Evolutionary conservation across 2,329 filamentous ascomycete species (phyloP), one percentile per base, ranked within the genome.

Genomic region (Trichothecium sympodiale): DNA sequence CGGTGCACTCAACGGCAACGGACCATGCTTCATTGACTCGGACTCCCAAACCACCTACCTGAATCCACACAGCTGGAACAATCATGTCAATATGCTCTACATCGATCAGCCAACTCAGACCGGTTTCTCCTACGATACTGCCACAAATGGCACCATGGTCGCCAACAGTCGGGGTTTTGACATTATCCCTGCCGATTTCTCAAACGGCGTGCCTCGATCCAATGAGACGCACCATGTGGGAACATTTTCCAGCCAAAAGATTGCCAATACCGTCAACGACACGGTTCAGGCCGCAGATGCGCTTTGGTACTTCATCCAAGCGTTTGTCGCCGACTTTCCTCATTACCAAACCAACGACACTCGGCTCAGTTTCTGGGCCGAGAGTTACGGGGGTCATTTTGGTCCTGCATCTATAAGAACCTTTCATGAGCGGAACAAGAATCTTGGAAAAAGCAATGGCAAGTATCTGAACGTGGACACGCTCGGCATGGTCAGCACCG

Each of bases 401-500:
- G 37, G 20, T 8, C 34, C 37, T 6, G 23, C 28, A 5, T 35
- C 33, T 13, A 27, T 27, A 13, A 39, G 37, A 7, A 28, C 39
- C 35, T 34, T 37, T 16, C 17, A 33, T 10, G 33, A 35, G 23
- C 40, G 39, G 29, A 42, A 42, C 34, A 15, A 32, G 14, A 31
- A 37, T 35, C 44, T 49, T 18, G 0, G 41, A 1, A 31, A 38
- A 1, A 38, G 36, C 6, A 50, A 54, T 3, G 69, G 65, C 33
- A 69, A 71, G 1, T 51, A 60, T 1, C 42, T 72, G 2, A 52
- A 67, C 2, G 59, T 84, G 4, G 61, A 61, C 5, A 71, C 77
- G 0, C 54, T 85, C 0, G 79, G 79, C 17, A 76, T 84, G 37
- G 61, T 80, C 33, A 81, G 84, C 50, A 80, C 77, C 4, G 69